phyloP scores from a whole-genome alignment of 768 basidiomycete genomes.

The Phaeolepiota aurea region DNA sequence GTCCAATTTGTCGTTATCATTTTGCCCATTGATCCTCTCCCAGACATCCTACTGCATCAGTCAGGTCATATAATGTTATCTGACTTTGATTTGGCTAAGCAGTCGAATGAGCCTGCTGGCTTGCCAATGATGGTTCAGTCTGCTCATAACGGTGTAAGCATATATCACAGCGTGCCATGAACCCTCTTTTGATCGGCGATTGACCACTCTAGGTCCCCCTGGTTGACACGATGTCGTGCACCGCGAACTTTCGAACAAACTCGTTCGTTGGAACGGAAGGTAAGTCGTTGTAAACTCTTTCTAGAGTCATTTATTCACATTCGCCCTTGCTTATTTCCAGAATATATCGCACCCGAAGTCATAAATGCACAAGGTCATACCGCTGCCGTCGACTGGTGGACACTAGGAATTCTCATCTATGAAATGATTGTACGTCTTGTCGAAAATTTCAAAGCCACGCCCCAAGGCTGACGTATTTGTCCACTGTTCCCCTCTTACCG shows the following conservation, averaged over 20 bases:
- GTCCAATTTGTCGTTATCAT: background rate
- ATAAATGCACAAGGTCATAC: slow-evolving; percentile 96
- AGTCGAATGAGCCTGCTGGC: slow-evolving; percentile 78
- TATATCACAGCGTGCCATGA: slow-evolving; percentile 3
- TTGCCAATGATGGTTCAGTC: slow-evolving; percentile 84
- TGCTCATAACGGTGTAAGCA: slow-evolving; percentile 81
- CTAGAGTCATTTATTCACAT: background rate
- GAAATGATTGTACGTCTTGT: slow-evolving; percentile 89
- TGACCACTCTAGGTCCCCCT: slow-evolving; percentile 60
- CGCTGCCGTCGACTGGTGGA: slow-evolving; percentile 99
- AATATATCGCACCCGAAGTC: slow-evolving; percentile 99
- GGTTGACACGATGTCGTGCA: slow-evolving; percentile 96
- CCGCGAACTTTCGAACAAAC: slow-evolving; percentile 95
- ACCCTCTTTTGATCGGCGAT: background rate
- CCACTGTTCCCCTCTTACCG: slow-evolving; percentile 11
- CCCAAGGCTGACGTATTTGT: slow-evolving; percentile 28
- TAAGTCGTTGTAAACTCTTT: slow-evolving; percentile 22
- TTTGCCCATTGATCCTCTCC: background rate
- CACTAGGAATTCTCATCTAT: slow-evolving; percentile 94
- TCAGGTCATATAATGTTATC: slow-evolving; percentile 99
- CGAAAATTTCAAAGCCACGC: slow-evolving; percentile 18
- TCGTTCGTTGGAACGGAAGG: slow-evolving; percentile 99
- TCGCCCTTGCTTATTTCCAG: slow-evolving; percentile 39
- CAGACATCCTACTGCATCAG: slow-evolving; percentile 95
- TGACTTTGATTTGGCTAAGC: slow-evolving; percentile 98